Evolutionary conservation across 139 green algal genomes (phyloP).

Genomic region (Chlamydomonas applanata): DNA sequence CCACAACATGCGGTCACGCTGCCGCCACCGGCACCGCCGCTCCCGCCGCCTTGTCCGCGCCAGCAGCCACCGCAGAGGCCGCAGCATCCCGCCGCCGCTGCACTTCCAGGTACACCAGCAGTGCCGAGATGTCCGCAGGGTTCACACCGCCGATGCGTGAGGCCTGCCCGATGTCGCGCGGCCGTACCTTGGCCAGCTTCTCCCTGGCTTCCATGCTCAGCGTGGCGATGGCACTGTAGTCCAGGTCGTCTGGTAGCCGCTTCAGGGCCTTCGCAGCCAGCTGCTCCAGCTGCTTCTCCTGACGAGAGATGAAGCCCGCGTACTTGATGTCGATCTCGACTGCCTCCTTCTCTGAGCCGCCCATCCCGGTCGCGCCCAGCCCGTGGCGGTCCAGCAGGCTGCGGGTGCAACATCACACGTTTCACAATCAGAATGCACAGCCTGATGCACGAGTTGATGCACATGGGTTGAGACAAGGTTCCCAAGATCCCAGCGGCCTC

Average conservation of each 20-base stretch:
- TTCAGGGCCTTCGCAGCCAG: constrained; percentile 54
- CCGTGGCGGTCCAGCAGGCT: constrained; percentile 13
- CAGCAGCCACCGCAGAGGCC: too few species aligned
- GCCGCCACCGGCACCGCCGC: too few species aligned
- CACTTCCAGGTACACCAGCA: constrained; percentile 90
- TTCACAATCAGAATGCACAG: not conserved
- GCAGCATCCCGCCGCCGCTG: not conserved
- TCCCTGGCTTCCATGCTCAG: constrained; percentile 88
- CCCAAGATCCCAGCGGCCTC: too few species aligned
- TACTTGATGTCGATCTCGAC: constrained; percentile 98
- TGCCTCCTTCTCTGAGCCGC: constrained; percentile 67
- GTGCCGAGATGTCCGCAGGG: constrained; percentile 88
- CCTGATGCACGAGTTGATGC: too few species aligned
- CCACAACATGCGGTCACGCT: too few species aligned
- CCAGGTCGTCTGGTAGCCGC: constrained; percentile 72
- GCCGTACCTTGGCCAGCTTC: constrained; percentile 84
- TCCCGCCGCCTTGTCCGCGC: not conserved
- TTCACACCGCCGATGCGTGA: constrained; percentile 90
- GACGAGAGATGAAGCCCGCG: constrained; percentile 88
- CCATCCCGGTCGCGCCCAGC: constrained; percentile 27
- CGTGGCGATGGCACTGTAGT: constrained; percentile 74
- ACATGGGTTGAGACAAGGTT: too few species aligned
- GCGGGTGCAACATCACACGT: not conserved
- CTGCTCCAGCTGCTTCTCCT: constrained; percentile 74
- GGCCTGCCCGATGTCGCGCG: constrained; percentile 87